Base-by-base conservation (phyloP, 805 yeast genomes). In the Danielia reshetovae region DNA sequence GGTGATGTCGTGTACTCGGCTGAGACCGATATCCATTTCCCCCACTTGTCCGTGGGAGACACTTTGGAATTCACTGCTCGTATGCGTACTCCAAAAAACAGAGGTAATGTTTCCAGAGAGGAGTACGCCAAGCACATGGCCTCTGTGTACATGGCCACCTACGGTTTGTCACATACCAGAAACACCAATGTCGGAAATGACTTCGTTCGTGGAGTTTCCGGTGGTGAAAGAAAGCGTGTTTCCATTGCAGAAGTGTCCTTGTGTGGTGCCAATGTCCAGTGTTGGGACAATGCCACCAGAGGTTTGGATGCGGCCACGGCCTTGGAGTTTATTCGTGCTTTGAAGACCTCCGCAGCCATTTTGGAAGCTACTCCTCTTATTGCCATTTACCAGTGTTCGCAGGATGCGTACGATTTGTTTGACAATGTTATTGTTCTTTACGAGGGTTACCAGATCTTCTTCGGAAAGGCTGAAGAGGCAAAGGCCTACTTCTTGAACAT, bases 1-100 rank as follows among this genome's bases (percentile, higher is more conserved):
- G 86, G 87, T 51, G 85, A 81, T 40, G 83, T 81, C 27, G 73
- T 79, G 12, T 81, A 78, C 54, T 76, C 78, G 46, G 85, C 85
- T 9, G 88, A 81, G 55, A 58, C 75, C 12, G 88, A 81, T 54
- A 56, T 62, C 30, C 88, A 81, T 59, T 77, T 79, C 60, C 85
- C 87, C 2, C 79, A 78, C 43, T 57, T 81, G 49, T 72, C 80
- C 2, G 88, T 81, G 17, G 78, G 77, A 36, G 75, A 79, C 51
- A 81, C 88, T 4, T 65, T 81, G 36, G 64, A 70, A 24, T 77
- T 79, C 42, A 81, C 83, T 18, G 79, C 85, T n/a, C 49, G 59
- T 24, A 55, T 79, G 56, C 69, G 76, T 57, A 75, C 84, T 27
- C 83, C 87, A 13, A 64, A 67, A 33, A 80, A 79, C 48, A 68